These are phyloP conservation scores for Cutaneotrichosporon mucoides DNA, from an alignment of 1,284 basidiomycete species.

Conservation along the genomic window DNA sequence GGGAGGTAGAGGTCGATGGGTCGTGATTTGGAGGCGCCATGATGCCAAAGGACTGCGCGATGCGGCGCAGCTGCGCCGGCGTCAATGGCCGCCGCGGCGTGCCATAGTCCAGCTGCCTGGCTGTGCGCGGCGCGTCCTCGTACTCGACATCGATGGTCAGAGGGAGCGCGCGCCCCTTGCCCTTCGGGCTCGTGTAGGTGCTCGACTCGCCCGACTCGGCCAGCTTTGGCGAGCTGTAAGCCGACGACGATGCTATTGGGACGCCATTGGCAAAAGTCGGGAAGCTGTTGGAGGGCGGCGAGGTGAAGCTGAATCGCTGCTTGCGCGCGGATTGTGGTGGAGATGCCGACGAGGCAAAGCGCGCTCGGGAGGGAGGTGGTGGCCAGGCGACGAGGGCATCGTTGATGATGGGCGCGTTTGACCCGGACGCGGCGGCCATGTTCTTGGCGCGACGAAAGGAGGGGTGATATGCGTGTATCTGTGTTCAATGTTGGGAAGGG, in stretches of 20 bases:
- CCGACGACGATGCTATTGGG: background rate
- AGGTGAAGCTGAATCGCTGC: slow-evolving; percentile 3
- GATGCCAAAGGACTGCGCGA: slow-evolving; percentile 46
- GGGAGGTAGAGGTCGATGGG: slow-evolving; percentile 10
- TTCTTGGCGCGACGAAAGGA: background rate
- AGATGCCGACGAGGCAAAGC: slow-evolving; percentile 21
- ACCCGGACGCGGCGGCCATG: slow-evolving; percentile 23
- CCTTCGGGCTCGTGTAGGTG: slow-evolving; percentile 5
- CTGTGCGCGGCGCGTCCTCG: background rate
- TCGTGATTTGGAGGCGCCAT: slow-evolving; percentile 27
- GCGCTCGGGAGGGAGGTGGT: slow-evolving; percentile 24
- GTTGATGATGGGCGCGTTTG: slow-evolving; percentile 41
- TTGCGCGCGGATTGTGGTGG: slow-evolving; percentile 22
- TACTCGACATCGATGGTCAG: background rate
- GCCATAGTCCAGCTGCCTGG: slow-evolving; percentile 20
- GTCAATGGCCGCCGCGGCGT: slow-evolving; percentile 38
- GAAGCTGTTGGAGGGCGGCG: background rate
- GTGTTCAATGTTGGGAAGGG: no score
- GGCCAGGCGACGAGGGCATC: slow-evolving; percentile 44
- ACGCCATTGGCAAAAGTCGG: background rate
- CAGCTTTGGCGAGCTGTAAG: no score
- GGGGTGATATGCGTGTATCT: no score
- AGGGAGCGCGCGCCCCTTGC: background rate
- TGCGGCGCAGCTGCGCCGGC: slow-evolving; percentile 40
- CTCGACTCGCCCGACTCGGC: background rate